phyloP scores from a whole-genome alignment of 2,329 filamentous ascomycete genomes.

The Pezicula rhizophila region DNA sequence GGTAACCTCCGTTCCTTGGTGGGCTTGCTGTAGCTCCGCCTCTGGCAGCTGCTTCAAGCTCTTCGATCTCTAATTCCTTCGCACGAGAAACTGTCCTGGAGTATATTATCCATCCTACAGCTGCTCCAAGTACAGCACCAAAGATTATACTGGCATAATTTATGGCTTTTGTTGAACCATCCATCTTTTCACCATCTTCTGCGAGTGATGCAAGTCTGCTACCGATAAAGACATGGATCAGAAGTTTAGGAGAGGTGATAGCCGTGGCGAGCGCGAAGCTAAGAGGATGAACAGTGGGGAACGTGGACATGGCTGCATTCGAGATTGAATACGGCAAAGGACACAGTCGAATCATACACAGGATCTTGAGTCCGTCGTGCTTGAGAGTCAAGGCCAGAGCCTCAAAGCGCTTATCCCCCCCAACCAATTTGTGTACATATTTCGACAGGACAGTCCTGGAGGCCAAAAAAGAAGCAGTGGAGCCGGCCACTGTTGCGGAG shows the following conservation, averaged over 20 bases:
- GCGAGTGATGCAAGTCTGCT: conserved; percentile 74
- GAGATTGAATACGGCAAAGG: conserved; percentile 88
- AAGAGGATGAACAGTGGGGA: conserved; percentile 74
- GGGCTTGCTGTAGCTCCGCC: conserved; percentile 5
- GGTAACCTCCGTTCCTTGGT: conserved; percentile 14
- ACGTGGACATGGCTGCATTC: conserved; percentile 90
- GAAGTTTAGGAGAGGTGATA: conserved; percentile 74
- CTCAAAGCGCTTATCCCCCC: conserved; percentile 78
- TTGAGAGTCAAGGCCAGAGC: conserved; percentile 84
- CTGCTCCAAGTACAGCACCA: conserved; percentile 64
- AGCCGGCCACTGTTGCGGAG: conserved; percentile 71
- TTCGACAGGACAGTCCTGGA: conserved; percentile 71
- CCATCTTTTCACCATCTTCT: conserved; percentile 81
- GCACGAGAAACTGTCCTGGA: conserved; percentile 59
- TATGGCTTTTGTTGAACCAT: conserved; percentile 66
- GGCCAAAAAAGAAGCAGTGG: conserved; percentile 71
- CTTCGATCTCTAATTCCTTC: conserved; percentile 42
- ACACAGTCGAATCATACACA: conserved; percentile 88
- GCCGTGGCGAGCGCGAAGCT: conserved; percentile 79
- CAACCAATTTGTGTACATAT: conserved; percentile 76
- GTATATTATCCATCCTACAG: conserved; percentile 83
- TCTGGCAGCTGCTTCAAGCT: conserved; percentile 19
- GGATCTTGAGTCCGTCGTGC: conserved; percentile 79
- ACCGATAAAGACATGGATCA: conserved; percentile 91
- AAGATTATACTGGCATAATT: conserved; percentile 78